Evolutionary conservation across 495 filamentous ascomycete genomes (phyloP), one percentile per base, ranked within the genome.

Genomic region (Aspergillus indologenus): DNA sequence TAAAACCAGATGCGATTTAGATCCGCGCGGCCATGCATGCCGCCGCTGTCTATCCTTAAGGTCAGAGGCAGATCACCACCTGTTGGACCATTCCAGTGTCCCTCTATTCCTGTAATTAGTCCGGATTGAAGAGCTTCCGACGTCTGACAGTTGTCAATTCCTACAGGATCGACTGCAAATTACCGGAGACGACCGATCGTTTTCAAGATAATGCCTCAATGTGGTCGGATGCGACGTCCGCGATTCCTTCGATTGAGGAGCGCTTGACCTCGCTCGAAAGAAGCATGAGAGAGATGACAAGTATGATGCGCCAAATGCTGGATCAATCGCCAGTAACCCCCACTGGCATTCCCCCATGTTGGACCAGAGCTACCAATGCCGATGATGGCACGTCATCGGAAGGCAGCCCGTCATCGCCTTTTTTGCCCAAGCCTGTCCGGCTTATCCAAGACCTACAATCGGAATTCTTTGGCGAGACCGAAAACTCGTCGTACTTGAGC

Each of bases 11-110:
- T 76, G 74, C 51, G 74, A 76, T 56, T 50, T 75, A 20, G 72
- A 75, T 61, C 72, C 74, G 5, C 69, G 72, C 4, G 71, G 72
- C 17, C 72, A 75, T 66, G 71, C 74, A 29, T 76, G 74, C 56
- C 74, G 74, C 45, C 74, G 74, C 19, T 76, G 74, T 54, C 61
- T 76, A 31, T 76, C 74, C 17, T 62, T 76, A 24, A 75, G 74
- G 74, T 75, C 46, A 51, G 48, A 29, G 15, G 14, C 15, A 24
- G 23, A 51, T 51, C 18, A 18, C 23, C 29, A 31, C 48, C 48
- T 31, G 47, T 11, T 57, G 48, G 29, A 43, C 29, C 5, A 50
- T 31, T 14, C 45, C 9, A 9, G 26, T 29, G 4, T 29, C 9
- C 3, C 9, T 22, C 34, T 40, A 19, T 19, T 18, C 53, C 31